Conservation (phyloP, 169 alveolate species). For the Plasmodium reichenowi region DNA sequence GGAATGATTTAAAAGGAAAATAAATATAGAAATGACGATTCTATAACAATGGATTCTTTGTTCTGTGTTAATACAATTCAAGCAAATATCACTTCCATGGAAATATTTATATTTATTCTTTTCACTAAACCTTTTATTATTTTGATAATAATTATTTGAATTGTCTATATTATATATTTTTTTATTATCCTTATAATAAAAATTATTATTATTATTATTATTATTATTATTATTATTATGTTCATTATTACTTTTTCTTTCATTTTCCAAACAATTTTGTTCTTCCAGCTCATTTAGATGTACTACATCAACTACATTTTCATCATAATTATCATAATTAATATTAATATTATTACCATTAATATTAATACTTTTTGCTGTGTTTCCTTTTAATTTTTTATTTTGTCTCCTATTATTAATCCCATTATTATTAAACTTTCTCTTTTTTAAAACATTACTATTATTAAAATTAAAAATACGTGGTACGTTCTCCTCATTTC, state of each 20-base stretch:
- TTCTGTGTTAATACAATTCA: conserved; percentile 27
- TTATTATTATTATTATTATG: not conserved
- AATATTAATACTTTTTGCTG: not conserved
- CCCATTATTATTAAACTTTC: conserved; percentile 3
- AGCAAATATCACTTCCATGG: conserved; percentile 30
- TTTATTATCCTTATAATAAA: too few relatives aligned
- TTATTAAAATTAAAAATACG: conserved; percentile 33
- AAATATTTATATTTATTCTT: conserved; percentile 19
- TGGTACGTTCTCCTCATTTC: conserved; percentile 2
- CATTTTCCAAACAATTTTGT: not conserved
- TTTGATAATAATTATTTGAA: too few relatives aligned
- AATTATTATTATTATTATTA: not conserved
- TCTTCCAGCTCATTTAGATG: not conserved
- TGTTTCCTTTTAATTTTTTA: not conserved
- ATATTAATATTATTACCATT: not conserved
- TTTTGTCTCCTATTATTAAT: too few relatives aligned
- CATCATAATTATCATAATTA: not conserved
- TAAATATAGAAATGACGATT: conserved; percentile 33
- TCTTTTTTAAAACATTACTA: conserved; percentile 18
- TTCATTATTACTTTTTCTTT: not conserved
- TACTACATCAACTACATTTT: conserved; percentile 1
- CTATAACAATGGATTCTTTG: conserved; percentile 63
- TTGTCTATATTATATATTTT: too few relatives aligned
- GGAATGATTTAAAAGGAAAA: conserved; percentile 58
- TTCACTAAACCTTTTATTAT: conserved; percentile 14